These are phyloP conservation scores for Apodospora peruviana DNA, from an alignment of 495 filamentous ascomycete genomes.

Conservation along the genomic window DNA sequence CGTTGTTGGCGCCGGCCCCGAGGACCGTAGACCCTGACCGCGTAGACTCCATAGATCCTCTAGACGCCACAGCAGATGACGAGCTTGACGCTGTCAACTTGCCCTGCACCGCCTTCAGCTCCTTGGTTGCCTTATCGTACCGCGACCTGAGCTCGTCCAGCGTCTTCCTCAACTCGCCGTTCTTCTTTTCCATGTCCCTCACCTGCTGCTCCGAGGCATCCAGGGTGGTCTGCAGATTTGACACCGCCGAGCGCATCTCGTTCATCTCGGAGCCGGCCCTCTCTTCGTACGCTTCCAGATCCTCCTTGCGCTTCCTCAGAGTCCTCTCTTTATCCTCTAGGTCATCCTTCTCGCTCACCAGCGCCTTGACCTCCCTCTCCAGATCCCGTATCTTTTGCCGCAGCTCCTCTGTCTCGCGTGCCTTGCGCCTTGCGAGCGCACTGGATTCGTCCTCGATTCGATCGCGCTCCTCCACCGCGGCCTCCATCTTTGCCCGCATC, in stretches of 20 bases:
- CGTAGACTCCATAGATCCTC: constrained; percentile 57
- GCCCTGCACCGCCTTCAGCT: constrained; percentile 40
- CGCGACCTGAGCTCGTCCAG: constrained; percentile 71
- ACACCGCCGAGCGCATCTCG: constrained; percentile 73
- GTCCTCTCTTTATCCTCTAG: constrained; percentile 57
- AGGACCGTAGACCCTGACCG: constrained; percentile 17
- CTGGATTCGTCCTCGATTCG: constrained; percentile 86
- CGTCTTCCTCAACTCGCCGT: constrained; percentile 63
- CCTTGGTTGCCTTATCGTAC: constrained; percentile 75
- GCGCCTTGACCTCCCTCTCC: constrained; percentile 67
- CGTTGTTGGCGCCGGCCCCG: constrained; percentile 2
- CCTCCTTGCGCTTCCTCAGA: constrained; percentile 65
- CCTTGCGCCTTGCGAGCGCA: constrained; percentile 64
- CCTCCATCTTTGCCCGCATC: constrained; percentile 84
- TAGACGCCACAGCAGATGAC: constrained; percentile 5
- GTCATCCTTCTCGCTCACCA: constrained; percentile 64
- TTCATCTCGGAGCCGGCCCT: constrained; percentile 62
- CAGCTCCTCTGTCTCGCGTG: constrained; percentile 83
- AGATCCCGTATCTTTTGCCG: constrained; percentile 71
- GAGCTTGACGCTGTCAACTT: constrained; percentile 19
- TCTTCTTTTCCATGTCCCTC: constrained; percentile 74
- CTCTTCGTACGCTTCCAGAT: constrained; percentile 65
- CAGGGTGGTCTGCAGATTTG: constrained; percentile 68
- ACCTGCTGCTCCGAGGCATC: constrained; percentile 85
- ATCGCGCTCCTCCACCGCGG: constrained; percentile 85